Conservation (phyloP, 176 grass and related monocot genomes). For the Pontederia paniculata region DNA sequence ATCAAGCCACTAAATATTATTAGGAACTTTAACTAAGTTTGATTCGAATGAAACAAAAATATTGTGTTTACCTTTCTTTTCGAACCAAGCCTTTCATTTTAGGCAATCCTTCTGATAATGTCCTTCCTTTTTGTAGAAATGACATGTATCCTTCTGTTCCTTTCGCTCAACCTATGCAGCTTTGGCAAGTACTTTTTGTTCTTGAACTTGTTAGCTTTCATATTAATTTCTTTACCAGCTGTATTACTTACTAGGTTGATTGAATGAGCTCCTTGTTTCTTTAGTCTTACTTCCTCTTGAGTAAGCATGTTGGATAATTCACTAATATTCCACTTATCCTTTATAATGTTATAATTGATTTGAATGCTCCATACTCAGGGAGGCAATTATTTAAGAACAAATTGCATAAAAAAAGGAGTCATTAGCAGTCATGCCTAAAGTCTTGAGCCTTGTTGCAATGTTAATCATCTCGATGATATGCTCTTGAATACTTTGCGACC, state of each 20-base stretch:
- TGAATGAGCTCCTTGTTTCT: not conserved
- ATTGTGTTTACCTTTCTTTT: not conserved
- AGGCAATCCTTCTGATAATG: not conserved
- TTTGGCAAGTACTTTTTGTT: no score
- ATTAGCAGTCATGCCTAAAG: constrained; percentile 2
- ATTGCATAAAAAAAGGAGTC: constrained; percentile 13
- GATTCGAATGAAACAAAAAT: not conserved
- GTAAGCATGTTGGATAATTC: not conserved
- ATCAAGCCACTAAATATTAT: not conserved
- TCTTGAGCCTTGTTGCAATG: constrained; percentile 12
- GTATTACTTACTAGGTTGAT: not conserved
- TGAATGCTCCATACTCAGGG: not conserved
- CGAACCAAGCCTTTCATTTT: not conserved
- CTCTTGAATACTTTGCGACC: constrained; percentile 10
- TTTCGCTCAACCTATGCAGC: no score
- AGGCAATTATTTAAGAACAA: not conserved
- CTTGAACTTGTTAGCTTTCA: not conserved
- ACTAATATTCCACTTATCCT: not conserved
- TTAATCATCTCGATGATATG: constrained; percentile 24
- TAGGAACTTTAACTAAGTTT: not conserved
- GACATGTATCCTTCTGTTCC: no score
- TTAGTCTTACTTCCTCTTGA: not conserved
- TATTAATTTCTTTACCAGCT: not conserved
- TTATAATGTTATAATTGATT: not conserved
- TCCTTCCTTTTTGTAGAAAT: not conserved